Evolutionary conservation across 768 basidiomycete species (phyloP).

Genomic region (Amanita inopinata): DNA sequence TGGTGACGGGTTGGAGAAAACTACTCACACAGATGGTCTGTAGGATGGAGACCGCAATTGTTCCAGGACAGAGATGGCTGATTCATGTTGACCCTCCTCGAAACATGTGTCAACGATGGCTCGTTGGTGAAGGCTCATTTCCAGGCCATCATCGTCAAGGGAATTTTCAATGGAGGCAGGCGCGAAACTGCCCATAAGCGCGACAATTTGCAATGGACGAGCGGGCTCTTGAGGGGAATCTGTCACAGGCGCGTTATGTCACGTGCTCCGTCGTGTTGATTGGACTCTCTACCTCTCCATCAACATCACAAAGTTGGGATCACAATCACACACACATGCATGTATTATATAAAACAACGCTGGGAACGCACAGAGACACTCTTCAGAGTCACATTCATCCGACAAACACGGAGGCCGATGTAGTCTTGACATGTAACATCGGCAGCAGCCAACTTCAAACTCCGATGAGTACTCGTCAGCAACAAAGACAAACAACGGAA

Average conservation of each 20-base stretch:
- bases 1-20: neutral
- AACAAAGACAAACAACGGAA: neutral
- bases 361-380: no score
- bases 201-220: neutral
- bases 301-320: no score
- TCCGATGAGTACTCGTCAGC: no score
- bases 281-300: no score
- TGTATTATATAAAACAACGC: no score
- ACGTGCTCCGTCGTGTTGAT: neutral
- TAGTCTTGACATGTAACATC: conserved; percentile 1
- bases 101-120: conserved; percentile 58
- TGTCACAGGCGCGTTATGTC: neutral
- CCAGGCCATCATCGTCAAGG: neutral
- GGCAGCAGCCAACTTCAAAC: no score
- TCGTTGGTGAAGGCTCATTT: conserved; percentile 6
- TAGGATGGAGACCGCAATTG: conserved; percentile 49
- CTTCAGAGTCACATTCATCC: no score
- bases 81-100: conserved; percentile 70
- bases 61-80: conserved; percentile 52
- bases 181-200: no score
- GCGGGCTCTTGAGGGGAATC: neutral
- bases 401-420: no score
- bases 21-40: conserved; percentile 49
- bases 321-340: no score
- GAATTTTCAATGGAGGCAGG: neutral